phyloP scores from a whole-genome alignment of 257 asterid genomes.

The Echites panduratus region DNA sequence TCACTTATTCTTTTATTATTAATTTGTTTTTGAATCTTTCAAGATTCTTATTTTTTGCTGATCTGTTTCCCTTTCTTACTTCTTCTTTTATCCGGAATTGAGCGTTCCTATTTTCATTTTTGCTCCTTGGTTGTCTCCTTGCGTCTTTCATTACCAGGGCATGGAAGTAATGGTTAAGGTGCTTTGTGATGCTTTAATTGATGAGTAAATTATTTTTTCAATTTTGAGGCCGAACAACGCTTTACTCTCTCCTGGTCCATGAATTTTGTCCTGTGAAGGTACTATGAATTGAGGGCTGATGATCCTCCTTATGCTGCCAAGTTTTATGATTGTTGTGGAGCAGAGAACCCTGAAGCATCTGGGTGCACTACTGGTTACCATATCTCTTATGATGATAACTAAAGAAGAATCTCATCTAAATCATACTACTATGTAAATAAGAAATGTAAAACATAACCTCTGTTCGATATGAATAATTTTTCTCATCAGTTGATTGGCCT shows the following conservation, averaged over 20 bases:
- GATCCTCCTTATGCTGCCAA: constrained; percentile 98
- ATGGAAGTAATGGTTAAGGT: neutral
- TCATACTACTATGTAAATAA: neutral
- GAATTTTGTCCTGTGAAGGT: constrained; percentile 36
- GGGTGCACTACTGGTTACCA: constrained; percentile 73
- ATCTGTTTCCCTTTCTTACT: neutral
- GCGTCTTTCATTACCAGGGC: neutral
- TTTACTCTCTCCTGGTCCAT: neutral
- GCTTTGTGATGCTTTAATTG: neutral
- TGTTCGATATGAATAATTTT: neutral
- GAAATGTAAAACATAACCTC: neutral
- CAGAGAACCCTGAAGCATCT: constrained; percentile 64
- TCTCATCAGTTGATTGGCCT: neutral
- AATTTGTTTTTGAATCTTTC: neutral
- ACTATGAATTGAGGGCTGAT: constrained; percentile 72
- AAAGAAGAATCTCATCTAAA: neutral
- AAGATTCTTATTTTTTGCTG: neutral
- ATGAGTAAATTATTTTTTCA: neutral
- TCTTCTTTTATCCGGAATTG: no score
- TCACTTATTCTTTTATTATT: neutral
- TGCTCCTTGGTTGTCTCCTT: neutral
- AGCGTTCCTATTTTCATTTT: neutral
- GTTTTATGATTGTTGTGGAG: constrained; percentile 93
- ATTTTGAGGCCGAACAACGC: neutral
- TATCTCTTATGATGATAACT: constrained; percentile 64